Percentiles rank a stretch among this genome's conserved stretches.
phyloP scores from a whole-genome alignment of 2,329 filamentous ascomycete genomes.

The Dactylellina cionopaga region DNA sequence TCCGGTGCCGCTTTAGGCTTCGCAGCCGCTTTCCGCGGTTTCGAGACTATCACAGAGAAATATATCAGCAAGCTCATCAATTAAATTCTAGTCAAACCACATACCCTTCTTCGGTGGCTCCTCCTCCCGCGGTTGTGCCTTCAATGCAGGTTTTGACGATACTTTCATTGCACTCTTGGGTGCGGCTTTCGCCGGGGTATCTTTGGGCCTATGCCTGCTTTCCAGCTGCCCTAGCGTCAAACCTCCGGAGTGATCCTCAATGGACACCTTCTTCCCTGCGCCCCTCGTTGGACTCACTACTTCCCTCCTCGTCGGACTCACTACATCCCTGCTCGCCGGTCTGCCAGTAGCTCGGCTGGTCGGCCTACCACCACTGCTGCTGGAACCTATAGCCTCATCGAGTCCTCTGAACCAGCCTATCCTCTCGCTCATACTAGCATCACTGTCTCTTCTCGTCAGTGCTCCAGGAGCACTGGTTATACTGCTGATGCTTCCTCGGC shows the following conservation, averaged over 20 bases:
- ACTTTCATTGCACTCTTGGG: conserved; percentile 12
- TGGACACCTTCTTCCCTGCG: conserved; percentile 14
- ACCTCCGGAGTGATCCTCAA: background rate
- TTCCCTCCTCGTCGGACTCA: background rate
- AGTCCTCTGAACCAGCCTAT: conserved; percentile 41
- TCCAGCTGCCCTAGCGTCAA: conserved; percentile 9
- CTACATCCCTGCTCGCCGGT: conserved; percentile 34
- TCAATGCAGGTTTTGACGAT: conserved; percentile 2
- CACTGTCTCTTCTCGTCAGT: conserved; percentile 32
- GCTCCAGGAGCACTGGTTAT: conserved; percentile 28
- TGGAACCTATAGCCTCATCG: conserved; percentile 6
- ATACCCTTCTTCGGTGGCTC: conserved; percentile 23
- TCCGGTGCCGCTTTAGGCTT: conserved; percentile 26
- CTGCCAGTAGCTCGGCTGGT: conserved; percentile 25
- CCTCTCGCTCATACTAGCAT: conserved; percentile 47
- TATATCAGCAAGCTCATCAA: background rate
- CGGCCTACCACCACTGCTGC: conserved; percentile 10
- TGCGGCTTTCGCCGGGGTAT: background rate
- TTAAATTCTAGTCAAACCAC: background rate
- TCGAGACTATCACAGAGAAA: conserved; percentile 1
- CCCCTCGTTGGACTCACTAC: conserved; percentile 7
- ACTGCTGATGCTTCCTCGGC: conserved; percentile 35
- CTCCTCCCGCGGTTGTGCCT: background rate
- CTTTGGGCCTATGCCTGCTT: conserved; percentile 31
- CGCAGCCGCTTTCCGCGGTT: conserved; percentile 9